Evolutionary conservation across 345 rosid genomes (phyloP).

Genomic region (Lenwebbia sp.): DNA sequence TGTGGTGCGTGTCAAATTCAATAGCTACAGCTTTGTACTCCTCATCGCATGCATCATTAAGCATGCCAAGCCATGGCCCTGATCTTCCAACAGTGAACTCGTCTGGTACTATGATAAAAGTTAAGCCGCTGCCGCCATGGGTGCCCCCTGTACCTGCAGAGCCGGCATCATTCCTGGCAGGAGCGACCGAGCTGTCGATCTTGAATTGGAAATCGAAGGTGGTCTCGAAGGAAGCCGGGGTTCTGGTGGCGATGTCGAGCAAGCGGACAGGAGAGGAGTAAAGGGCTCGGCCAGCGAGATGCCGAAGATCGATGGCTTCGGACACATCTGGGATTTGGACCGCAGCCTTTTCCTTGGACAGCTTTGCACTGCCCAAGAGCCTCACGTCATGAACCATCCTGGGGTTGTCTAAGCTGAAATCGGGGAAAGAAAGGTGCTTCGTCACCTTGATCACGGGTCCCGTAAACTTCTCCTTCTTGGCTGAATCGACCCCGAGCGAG

Average conservation of each 20-base stretch:
- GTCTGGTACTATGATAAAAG: slow-evolving; percentile 39
- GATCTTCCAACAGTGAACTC: slow-evolving; percentile 46
- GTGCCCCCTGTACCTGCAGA: neutral
- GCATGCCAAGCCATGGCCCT: slow-evolving; percentile 47
- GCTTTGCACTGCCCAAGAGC: slow-evolving; percentile 31
- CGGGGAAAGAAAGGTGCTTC: slow-evolving; percentile 26
- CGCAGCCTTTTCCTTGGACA: slow-evolving; percentile 11
- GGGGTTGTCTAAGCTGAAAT: slow-evolving; percentile 20
- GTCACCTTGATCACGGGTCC: slow-evolving; percentile 21
- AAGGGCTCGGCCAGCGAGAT: slow-evolving; percentile 35
- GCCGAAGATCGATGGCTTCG: slow-evolving; percentile 17
- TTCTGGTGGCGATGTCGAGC: slow-evolving; percentile 15
- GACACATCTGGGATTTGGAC: slow-evolving; percentile 34
- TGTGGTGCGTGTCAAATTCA: slow-evolving; percentile 27
- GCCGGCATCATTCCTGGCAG: neutral
- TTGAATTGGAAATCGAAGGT: slow-evolving; percentile 32
- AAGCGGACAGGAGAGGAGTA: slow-evolving; percentile 31
- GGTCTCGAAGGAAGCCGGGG: slow-evolving; percentile 30
- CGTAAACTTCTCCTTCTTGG: neutral
- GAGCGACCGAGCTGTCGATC: slow-evolving; percentile 3
- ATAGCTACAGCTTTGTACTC: slow-evolving; percentile 33
- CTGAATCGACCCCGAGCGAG: neutral
- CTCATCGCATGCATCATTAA: slow-evolving; percentile 45
- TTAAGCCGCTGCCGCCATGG: slow-evolving; percentile 35
- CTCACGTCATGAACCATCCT: slow-evolving; percentile 11